These are phyloP conservation scores for Hamamelis virginiana DNA, from an alignment of 164 flowering plant genomes.

Conservation along the genomic window DNA sequence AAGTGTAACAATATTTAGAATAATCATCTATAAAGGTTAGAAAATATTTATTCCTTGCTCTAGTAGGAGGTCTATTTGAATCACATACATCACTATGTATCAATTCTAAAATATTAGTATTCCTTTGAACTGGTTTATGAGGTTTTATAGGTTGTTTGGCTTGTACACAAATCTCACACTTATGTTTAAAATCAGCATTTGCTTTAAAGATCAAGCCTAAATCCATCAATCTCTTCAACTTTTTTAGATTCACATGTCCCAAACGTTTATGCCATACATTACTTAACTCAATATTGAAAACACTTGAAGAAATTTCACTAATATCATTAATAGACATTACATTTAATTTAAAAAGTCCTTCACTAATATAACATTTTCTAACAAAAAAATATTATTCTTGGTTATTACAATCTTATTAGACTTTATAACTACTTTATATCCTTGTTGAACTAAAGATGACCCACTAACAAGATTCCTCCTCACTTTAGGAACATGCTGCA, in stretches of 20 bases:
- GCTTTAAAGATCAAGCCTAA: background rate
- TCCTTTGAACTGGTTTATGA: background rate
- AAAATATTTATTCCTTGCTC: background rate
- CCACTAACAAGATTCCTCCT: constrained; percentile 8
- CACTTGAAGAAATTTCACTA: background rate
- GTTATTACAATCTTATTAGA: constrained; percentile 3
- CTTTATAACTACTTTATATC: constrained; percentile 6
- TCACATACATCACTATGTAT: constrained; percentile 3
- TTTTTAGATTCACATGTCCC: background rate
- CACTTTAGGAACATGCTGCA: background rate
- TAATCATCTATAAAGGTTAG: too few species aligned
- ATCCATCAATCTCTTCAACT: background rate
- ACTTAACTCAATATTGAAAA: background rate
- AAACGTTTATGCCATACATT: background rate
- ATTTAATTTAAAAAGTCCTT: constrained; percentile 1
- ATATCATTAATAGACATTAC: background rate
- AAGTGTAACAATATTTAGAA: constrained; percentile 4
- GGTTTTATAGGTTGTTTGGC: background rate
- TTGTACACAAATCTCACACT: constrained; percentile 3
- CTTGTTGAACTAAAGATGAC: background rate
- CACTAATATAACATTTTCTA: constrained; percentile 14
- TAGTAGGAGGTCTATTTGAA: background rate
- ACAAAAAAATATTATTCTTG: constrained; percentile 8
- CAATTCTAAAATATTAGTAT: background rate
- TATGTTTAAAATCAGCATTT: background rate